Percentiles rank a stretch among this genome's conserved stretches.
phyloP scores from a whole-genome alignment of 1,284 basidiomycete species.

The Kwoniella shivajii region DNA sequence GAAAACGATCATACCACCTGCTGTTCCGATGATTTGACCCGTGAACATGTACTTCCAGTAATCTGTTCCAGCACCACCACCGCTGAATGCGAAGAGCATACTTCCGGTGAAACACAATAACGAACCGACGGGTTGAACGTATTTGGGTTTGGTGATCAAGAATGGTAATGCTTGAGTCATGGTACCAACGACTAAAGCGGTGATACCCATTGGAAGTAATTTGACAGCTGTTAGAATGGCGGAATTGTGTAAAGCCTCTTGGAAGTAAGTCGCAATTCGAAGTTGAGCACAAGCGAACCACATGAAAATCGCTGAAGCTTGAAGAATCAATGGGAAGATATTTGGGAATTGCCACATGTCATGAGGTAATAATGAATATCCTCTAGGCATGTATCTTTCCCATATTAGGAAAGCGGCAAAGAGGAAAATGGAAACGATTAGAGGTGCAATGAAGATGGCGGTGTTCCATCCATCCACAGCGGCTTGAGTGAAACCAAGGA shows the following conservation, averaged over 20 bases:
- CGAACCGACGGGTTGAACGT: slow-evolving; percentile 40
- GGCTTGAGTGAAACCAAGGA: slow-evolving; percentile 51
- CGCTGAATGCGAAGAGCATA: slow-evolving; percentile 47
- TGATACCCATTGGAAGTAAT: slow-evolving; percentile 50
- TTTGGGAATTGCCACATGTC: slow-evolving; percentile 50
- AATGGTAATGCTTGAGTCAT: slow-evolving; percentile 38
- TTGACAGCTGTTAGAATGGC: slow-evolving; percentile 49
- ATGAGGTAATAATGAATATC: slow-evolving; percentile 50
- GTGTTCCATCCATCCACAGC: slow-evolving; percentile 43
- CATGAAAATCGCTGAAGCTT: slow-evolving; percentile 40
- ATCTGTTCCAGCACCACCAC: slow-evolving; percentile 43
- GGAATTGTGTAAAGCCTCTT: slow-evolving; percentile 40
- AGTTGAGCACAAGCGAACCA: slow-evolving; percentile 50
- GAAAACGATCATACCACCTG: slow-evolving; percentile 48
- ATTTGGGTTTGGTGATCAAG: slow-evolving; percentile 46
- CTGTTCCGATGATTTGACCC: slow-evolving; percentile 45
- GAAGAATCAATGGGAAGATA: slow-evolving; percentile 47
- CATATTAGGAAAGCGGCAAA: slow-evolving; percentile 61
- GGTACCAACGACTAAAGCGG: slow-evolving; percentile 43
- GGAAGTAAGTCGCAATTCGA: slow-evolving; percentile 50
- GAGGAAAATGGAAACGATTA: slow-evolving; percentile 63
- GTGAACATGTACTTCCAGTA: slow-evolving; percentile 52
- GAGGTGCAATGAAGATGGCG: slow-evolving; percentile 49
- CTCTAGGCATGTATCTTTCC: slow-evolving; percentile 39
- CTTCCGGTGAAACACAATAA: slow-evolving; percentile 39